A percentile compares a stretch with the other conserved stretches of the same genome.
Conservation (phyloP, 805 yeast genomes). For the Ascoidea rubescens region DNA sequence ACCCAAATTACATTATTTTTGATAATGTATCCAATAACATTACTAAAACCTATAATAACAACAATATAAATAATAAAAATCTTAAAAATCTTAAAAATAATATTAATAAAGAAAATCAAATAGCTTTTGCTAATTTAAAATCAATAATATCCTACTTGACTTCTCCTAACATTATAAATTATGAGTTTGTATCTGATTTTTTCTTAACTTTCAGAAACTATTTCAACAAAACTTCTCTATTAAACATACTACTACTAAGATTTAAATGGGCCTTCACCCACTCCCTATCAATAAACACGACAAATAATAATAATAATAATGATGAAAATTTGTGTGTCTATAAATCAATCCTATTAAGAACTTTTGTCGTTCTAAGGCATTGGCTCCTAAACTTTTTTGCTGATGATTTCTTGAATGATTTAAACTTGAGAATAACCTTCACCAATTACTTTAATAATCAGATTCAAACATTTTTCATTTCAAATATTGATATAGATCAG, state of each 20-base stretch:
- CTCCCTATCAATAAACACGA: slow-evolving; percentile 10
- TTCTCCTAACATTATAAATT: slow-evolving; percentile 62
- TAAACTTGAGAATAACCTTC: slow-evolving; percentile 31
- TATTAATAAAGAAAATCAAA: too few species aligned
- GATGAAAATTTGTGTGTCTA: slow-evolving; percentile 1
- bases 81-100: too few species aligned
- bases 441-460: slow-evolving; percentile 26
- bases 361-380: slow-evolving; percentile 78
- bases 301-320: not conserved
- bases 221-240: slow-evolving; percentile 39
- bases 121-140: not conserved
- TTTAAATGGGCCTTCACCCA: slow-evolving; percentile 55
- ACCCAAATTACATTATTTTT: not conserved
- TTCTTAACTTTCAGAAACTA: slow-evolving; percentile 73
- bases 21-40: not conserved
- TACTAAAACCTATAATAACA: not conserved
- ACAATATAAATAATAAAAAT: too few species aligned
- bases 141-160: slow-evolving; percentile 30
- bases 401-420: slow-evolving; percentile 60
- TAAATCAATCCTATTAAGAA: slow-evolving; percentile 29
- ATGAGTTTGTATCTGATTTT: slow-evolving; percentile 70
- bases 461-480: slow-evolving; percentile 8
- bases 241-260: slow-evolving; percentile 49
- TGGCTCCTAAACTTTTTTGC: slow-evolving; percentile 82
- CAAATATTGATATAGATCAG: slow-evolving; percentile 1